Base-by-base conservation (phyloP, 2,329 filamentous ascomycete genomes). In the Curvularia sp. region DNA sequence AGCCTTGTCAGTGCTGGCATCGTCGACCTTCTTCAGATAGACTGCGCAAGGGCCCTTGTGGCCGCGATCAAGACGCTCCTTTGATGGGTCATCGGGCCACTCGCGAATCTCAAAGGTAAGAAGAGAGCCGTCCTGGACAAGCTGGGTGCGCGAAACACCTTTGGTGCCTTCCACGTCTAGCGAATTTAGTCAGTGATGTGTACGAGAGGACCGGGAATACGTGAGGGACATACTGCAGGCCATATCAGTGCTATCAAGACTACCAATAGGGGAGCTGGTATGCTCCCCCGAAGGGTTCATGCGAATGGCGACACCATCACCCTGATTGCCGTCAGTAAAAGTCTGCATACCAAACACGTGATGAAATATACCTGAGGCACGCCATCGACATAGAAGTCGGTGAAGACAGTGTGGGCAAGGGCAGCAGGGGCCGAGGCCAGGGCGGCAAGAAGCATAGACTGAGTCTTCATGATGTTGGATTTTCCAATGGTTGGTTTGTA, bases 41-140 rank as follows among this genome's bases (percentile, higher is more conserved):
- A 92, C 84, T 27, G 89, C 84, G 69, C 89, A 91, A 48, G 90
- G 88, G 0, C 90, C 90, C 72, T 86, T 83, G 76, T 89, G 88
- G 32, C 82, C 83, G 12, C 71, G 69, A 70, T 89, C 88, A 57
- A 92, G 83, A 56, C 81, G 77, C 21, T 84, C 84, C 3, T 83
- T 81, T 32, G 80, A 70, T 25, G 81, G 76, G 43, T 81, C 83
- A 70, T 88, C 81, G 45, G 89, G 82, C 76, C 81, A 87, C 55
- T 81, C 77, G 57, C 88, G 87, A 79, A 86, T 91, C 71, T 89
- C 83, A 68, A 92, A 89, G 13, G 86, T 88, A 55, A 91, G 77
- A 19, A 81, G 83, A 27, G 83, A 79, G 47, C 84, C 85, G 5
- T 84, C 81, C 5, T 75, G 68, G 48, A 78, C 74, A 13, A 74